A percentile compares a stretch with the other conserved stretches of the same genome.
phyloP scores from a whole-genome alignment of 805 yeast genomes.

The Yamadazyma nakazawae region DNA sequence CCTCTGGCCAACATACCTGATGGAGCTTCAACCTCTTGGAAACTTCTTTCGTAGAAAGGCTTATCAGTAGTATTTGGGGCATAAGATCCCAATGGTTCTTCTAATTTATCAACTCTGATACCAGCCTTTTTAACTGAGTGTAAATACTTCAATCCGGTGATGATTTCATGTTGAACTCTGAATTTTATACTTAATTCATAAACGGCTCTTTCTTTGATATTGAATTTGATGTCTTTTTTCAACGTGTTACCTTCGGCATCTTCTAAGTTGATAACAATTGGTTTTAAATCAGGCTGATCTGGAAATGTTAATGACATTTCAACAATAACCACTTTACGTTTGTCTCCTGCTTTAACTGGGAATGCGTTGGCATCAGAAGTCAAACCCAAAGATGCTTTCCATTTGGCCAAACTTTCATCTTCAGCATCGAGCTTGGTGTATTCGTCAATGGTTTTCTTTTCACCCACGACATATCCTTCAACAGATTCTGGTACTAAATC shows the following conservation, averaged over 20 bases:
- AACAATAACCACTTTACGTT: conserved; percentile 72
- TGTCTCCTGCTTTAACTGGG: conserved; percentile 69
- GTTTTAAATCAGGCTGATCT: conserved; percentile 51
- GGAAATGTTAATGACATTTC: conserved; percentile 71
- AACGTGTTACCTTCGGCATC: conserved; percentile 53
- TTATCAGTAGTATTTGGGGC: conserved; percentile 83
- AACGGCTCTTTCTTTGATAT: conserved; percentile 72
- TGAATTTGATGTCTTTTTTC: conserved; percentile 61
- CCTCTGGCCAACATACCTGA: conserved; percentile 88
- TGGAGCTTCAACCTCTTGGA: conserved; percentile 76
- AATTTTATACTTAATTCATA: conserved; percentile 73
- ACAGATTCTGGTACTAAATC: conserved; percentile 61
- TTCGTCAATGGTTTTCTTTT: conserved; percentile 78
- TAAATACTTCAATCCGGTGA: conserved; percentile 84
- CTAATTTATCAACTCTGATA: conserved; percentile 78
- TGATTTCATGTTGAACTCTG: conserved; percentile 84
- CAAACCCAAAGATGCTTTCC: conserved; percentile 88
- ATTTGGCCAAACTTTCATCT: conserved; percentile 84
- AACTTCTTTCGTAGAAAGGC: conserved; percentile 66
- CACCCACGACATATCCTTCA: conserved; percentile 61
- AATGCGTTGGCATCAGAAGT: conserved; percentile 49
- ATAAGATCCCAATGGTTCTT: conserved; percentile 86
- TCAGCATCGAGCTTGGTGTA: conserved; percentile 81
- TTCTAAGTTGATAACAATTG: conserved; percentile 68
- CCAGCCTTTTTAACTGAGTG: conserved; percentile 86